A percentile compares a stretch with the other conserved stretches of the same genome.
phyloP scores from a whole-genome alignment of 345 rosid species.

The Murraya koenigii region DNA sequence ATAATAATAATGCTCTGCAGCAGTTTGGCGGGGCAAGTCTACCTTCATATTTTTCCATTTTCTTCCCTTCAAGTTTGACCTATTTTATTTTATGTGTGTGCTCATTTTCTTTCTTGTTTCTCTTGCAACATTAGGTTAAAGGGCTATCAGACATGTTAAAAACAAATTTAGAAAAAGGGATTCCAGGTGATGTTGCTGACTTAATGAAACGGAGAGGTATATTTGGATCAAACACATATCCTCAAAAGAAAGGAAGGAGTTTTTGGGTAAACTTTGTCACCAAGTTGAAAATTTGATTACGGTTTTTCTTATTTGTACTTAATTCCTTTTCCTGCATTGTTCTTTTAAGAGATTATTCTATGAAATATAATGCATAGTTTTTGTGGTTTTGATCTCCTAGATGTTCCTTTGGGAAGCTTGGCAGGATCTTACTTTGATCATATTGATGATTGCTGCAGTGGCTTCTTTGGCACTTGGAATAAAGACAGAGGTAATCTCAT shows the following conservation, averaged over 20 bases:
- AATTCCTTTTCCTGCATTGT: neutral
- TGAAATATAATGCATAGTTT: neutral
- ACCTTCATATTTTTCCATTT: constrained; percentile 1
- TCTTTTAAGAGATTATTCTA: neutral
- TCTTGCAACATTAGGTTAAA: constrained; percentile 47
- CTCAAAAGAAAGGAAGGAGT: constrained; percentile 83
- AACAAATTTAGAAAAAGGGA: constrained; percentile 76
- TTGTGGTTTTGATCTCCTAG: constrained; percentile 32
- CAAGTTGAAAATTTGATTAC: neutral
- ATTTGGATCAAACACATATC: constrained; percentile 94
- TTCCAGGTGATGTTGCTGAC: constrained; percentile 69
- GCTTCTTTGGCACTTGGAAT: constrained; percentile 91
- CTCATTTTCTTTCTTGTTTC: neutral
- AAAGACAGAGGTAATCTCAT: constrained; percentile 79
- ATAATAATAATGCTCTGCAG: constrained; percentile 49
- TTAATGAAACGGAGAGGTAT: constrained; percentile 51
- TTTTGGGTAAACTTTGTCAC: constrained; percentile 57
- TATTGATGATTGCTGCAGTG: constrained; percentile 88
- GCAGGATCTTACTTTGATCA: constrained; percentile 85
- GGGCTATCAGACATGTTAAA: constrained; percentile 62
- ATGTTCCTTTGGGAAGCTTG: constrained; percentile 88
- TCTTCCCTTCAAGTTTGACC: constrained; percentile 4
- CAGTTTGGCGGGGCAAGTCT: constrained; percentile 78
- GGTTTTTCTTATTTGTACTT: neutral
- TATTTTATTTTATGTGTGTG: neutral